A percentile compares a stretch with the other conserved stretches of the same genome.
Conservation (phyloP, 106 monocot genomes). For the Amphibolis antarctica region DNA sequence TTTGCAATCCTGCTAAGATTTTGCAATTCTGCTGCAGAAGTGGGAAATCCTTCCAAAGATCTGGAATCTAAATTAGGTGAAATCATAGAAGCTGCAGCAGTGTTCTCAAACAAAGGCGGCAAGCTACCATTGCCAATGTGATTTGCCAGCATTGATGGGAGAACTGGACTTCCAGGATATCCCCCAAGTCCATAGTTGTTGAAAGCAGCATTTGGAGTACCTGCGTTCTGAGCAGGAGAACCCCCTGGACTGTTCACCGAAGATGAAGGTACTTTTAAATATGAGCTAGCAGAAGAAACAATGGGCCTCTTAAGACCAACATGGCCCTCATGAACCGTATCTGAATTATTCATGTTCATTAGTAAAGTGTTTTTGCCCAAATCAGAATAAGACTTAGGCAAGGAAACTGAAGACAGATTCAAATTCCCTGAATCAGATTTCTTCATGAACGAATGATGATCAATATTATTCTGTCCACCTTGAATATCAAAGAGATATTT, state of each 20-base stretch:
- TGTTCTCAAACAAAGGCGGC: conserved; percentile 36
- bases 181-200: conserved; percentile 26
- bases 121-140: conserved; percentile 26
- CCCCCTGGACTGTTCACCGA: conserved; percentile 28
- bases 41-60: conserved; percentile 24
- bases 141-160: conserved; percentile 37
- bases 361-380: conserved; percentile 11
- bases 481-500: conserved; percentile 36
- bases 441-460: conserved; percentile 11
- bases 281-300: conserved; percentile 27
- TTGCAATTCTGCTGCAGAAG: conserved; percentile 29
- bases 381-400: conserved; percentile 18
- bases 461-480: conserved; percentile 15
- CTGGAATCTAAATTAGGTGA: conserved; percentile 30
- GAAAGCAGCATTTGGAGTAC: conserved; percentile 26
- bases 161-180: conserved; percentile 17
- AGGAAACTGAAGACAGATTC: conserved; percentile 6
- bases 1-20: conserved; percentile 35
- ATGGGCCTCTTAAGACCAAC: conserved; percentile 18
- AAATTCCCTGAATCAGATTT: conserved; percentile 20
- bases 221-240: conserved; percentile 36
- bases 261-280: conserved; percentile 28
- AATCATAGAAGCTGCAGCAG: conserved; percentile 30
- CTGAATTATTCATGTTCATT: conserved; percentile 18
- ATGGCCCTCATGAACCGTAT: conserved; percentile 7